Evolutionary conservation across 768 basidiomycete genomes (phyloP).

Genomic region (Tubosaeta brunneosetosa): DNA sequence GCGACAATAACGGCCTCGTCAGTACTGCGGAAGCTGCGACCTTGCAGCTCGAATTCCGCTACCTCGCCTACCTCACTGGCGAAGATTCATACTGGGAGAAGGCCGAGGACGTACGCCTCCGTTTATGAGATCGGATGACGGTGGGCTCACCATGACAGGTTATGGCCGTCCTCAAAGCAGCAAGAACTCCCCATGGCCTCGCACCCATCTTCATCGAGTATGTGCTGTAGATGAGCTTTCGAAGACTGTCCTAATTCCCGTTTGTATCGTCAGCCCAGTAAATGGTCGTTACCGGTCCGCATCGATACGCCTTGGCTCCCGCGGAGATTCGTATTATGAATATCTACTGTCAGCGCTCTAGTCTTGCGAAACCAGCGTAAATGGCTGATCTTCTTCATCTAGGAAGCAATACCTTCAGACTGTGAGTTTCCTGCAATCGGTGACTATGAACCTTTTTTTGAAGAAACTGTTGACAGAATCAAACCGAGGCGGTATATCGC

Average conservation of each 20-base stretch:
- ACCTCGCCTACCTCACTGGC: conserved; percentile 74
- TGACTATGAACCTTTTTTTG: not conserved
- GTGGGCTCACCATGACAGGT: conserved; percentile 34
- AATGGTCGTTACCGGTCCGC: conserved; percentile 56
- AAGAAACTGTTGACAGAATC: conserved; percentile 43
- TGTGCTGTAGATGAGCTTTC: conserved; percentile 18
- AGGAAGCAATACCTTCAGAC: conserved; percentile 33
- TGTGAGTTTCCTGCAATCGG: conserved; percentile 15
- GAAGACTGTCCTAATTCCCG: conserved; percentile 9
- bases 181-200: conserved; percentile 64
- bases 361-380: not conserved
- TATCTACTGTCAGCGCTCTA: conserved; percentile 61
- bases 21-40: conserved; percentile 87
- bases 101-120: conserved; percentile 55
- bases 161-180: conserved; percentile 65
- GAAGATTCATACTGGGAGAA: conserved; percentile 78
- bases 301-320: conserved; percentile 83
- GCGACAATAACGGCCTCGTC: conserved; percentile 55
- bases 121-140: not conserved
- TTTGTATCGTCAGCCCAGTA: conserved; percentile 35
- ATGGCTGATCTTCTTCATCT: conserved; percentile 1
- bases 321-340: conserved; percentile 94
- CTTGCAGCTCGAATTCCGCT: conserved; percentile 86
- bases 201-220: conserved; percentile 85
- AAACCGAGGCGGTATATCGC: conserved; percentile 70